Conservation (phyloP, 2,329 filamentous ascomycete species). For the Penicillium brevicompactum region DNA sequence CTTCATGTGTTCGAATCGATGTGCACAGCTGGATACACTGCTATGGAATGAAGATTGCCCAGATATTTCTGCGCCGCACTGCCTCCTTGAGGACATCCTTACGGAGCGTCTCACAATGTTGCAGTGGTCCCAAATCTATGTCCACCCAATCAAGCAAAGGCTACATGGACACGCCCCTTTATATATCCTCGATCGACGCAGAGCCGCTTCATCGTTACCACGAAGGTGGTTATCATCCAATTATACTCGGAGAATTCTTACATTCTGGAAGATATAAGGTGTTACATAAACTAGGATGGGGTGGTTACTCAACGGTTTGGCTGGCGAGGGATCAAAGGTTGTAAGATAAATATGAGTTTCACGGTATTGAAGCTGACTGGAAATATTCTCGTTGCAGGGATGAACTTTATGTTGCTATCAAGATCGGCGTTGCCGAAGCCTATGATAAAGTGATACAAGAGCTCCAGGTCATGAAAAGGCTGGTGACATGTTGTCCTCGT, state of each 20-base stretch:
- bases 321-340: slow-evolving; percentile 33
- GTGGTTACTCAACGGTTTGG: slow-evolving; percentile 42
- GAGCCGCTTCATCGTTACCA: slow-evolving; percentile 28
- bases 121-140: background rate
- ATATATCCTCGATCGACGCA: slow-evolving; percentile 17
- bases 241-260: slow-evolving; percentile 33
- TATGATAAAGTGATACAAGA: slow-evolving; percentile 11
- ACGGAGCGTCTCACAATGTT: background rate
- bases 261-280: slow-evolving; percentile 36
- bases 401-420: slow-evolving; percentile 28
- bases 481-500: slow-evolving; percentile 17
- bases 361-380: slow-evolving; percentile 8
- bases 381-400: slow-evolving; percentile 12
- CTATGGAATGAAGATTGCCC: too few relatives aligned
- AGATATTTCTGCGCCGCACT: too few relatives aligned
- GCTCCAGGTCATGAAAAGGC: slow-evolving; percentile 19
- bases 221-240: slow-evolving; percentile 37
- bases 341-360: background rate
- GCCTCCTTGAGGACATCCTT: too few relatives aligned
- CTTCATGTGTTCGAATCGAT: too few relatives aligned
- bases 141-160: background rate
- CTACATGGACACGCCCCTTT: slow-evolving; percentile 3
- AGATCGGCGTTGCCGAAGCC: slow-evolving; percentile 21
- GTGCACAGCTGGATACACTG: too few relatives aligned
- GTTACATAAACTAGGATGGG: slow-evolving; percentile 41